Conservation (phyloP, 352 stramenopile species). For the Phytophthora sansomeana region DNA sequence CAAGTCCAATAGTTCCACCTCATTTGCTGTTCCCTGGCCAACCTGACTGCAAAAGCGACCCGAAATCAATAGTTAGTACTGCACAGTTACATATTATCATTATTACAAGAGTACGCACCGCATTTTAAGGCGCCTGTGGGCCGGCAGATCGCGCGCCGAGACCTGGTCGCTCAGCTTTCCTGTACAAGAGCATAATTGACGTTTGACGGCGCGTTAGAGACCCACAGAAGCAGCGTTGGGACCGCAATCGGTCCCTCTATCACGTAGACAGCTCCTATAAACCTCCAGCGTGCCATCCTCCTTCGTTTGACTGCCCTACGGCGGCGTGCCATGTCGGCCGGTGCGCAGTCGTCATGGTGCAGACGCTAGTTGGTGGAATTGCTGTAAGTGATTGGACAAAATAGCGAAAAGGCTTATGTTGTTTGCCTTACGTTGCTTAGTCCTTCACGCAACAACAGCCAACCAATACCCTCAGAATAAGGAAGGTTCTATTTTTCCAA, state of each 20-base stretch:
- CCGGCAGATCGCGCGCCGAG: constrained; percentile 82
- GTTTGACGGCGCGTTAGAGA: constrained; percentile 4
- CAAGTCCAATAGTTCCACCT: constrained; percentile 80
- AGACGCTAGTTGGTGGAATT: background rate
- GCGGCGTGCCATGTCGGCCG: constrained; percentile 88
- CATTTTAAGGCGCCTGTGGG: constrained; percentile 86
- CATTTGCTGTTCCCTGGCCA: constrained; percentile 81
- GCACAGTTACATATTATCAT: background rate
- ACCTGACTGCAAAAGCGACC: constrained; percentile 57
- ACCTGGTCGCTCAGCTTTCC: constrained; percentile 84
- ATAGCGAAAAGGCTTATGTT: background rate
- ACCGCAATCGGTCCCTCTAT: background rate
- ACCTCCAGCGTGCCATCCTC: constrained; percentile 86
- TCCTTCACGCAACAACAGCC: background rate
- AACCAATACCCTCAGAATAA: constrained; percentile 5
- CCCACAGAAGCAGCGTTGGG: background rate
- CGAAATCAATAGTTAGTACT: background rate
- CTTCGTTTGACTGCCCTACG: constrained; percentile 88
- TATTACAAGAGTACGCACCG: constrained; percentile 44
- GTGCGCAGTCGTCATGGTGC: constrained; percentile 84
- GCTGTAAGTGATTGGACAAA: constrained; percentile 10
- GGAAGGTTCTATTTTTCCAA: constrained; percentile 10
- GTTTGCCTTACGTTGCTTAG: background rate
- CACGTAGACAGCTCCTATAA: background rate
- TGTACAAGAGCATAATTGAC: constrained; percentile 21